Evolutionary conservation across 1,284 basidiomycete species (phyloP).

Genomic region (Microbotryum lychnidis-dioicae): DNA sequence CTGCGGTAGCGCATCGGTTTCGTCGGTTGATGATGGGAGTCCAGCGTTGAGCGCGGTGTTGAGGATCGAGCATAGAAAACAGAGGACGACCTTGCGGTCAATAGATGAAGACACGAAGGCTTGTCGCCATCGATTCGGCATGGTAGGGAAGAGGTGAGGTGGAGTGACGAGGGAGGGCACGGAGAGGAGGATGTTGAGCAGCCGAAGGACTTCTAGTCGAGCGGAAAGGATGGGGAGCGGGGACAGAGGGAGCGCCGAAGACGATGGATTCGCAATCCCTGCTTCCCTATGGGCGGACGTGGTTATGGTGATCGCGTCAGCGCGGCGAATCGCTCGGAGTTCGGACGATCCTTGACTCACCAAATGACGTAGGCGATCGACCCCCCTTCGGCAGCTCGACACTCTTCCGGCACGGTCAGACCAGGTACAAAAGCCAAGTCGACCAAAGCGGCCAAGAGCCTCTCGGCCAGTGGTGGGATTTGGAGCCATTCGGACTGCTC

Average conservation of each 20-base stretch:
- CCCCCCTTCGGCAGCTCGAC: conserved; percentile 53
- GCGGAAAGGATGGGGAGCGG: conserved; percentile 3
- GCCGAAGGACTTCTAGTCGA: conserved; percentile 36
- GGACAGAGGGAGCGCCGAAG: background rate
- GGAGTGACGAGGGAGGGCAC: conserved; percentile 58
- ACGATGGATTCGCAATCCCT: conserved; percentile 15
- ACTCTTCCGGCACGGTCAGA: conserved; percentile 70
- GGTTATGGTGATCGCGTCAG: conserved; percentile 12
- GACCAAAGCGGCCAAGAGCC: conserved; percentile 64
- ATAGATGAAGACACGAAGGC: conserved; percentile 39
- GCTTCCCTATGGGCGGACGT: conserved; percentile 17
- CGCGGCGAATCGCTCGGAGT: background rate
- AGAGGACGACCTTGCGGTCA: conserved; percentile 46
- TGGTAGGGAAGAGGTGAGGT: conserved; percentile 67
- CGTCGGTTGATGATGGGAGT: conserved; percentile 36
- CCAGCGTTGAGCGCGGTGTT: conserved; percentile 68
- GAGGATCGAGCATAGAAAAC: conserved; percentile 77
- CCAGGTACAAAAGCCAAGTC: conserved; percentile 85
- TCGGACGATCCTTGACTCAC: conserved; percentile 43
- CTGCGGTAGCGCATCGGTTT: background rate
- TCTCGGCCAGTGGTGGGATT: conserved; percentile 66
- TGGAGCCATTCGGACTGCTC: conserved; percentile 40
- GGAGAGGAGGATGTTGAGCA: conserved; percentile 74
- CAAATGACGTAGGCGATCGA: conserved; percentile 82
- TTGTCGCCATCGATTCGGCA: conserved; percentile 65